A percentile compares a stretch with the other conserved stretches of the same genome.
Evolutionary conservation across 2,329 filamentous ascomycete genomes (phyloP).

Genomic region (Ceratocystis cubensis): DNA sequence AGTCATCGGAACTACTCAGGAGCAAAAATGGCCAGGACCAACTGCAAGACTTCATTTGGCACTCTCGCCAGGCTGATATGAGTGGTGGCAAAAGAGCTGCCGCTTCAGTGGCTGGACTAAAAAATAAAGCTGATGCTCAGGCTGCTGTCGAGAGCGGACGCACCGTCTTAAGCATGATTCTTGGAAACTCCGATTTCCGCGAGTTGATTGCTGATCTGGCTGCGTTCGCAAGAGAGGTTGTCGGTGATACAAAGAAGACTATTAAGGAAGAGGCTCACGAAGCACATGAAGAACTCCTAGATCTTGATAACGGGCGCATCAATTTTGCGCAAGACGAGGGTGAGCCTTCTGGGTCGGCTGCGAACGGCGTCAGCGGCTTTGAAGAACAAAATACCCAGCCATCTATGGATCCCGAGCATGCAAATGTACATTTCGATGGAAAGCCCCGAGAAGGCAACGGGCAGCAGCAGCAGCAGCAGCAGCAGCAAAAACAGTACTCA

Average conservation of each 20-base stretch:
- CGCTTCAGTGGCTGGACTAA: slow-evolving; percentile 47
- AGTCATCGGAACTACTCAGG: slow-evolving; percentile 68
- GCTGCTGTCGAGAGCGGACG: slow-evolving; percentile 58
- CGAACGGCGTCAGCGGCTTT: slow-evolving; percentile 41
- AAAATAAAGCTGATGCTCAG: slow-evolving; percentile 53
- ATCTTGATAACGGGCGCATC: slow-evolving; percentile 27
- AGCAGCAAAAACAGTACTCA: neutral
- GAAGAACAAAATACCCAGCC: slow-evolving; percentile 44
- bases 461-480: neutral
- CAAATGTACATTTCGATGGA: neutral
- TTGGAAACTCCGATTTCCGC: slow-evolving; percentile 84
- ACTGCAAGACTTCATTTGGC: slow-evolving; percentile 87
- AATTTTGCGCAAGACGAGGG: neutral
- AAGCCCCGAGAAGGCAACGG: neutral
- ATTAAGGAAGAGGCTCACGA: slow-evolving; percentile 63
- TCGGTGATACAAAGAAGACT: slow-evolving; percentile 72
- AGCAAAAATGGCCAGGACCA: slow-evolving; percentile 78
- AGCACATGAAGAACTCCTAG: slow-evolving; percentile 25
- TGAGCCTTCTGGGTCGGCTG: neutral
- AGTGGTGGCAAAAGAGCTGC: slow-evolving; percentile 55
- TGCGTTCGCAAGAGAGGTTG: slow-evolving; percentile 68
- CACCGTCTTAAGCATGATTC: slow-evolving; percentile 69
- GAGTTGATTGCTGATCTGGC: slow-evolving; percentile 71
- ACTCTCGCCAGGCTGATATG: slow-evolving; percentile 59
- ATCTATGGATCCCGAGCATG: slow-evolving; percentile 31